phyloP scores from a whole-genome alignment of 1,284 basidiomycete genomes.

The Boletus smithii region DNA sequence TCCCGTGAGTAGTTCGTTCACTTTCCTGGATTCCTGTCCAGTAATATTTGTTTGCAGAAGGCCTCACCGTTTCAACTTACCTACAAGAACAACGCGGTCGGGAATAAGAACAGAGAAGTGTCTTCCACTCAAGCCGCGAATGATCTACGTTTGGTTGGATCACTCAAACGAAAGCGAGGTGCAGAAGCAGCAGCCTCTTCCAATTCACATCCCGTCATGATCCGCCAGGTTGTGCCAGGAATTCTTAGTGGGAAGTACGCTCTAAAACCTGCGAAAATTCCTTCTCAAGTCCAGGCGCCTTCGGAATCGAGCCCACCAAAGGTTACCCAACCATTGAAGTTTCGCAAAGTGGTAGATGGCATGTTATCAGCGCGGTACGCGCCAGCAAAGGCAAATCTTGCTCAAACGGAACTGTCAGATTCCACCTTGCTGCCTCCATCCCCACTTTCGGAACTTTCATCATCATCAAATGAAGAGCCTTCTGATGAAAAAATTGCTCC shows the following conservation, averaged over 20 bases:
- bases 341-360: conserved; percentile 37
- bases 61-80: conserved; percentile 9
- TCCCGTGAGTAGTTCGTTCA: conserved; percentile 20
- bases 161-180: conserved; percentile 44
- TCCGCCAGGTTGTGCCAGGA: conserved; percentile 39
- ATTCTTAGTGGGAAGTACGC: conserved; percentile 34
- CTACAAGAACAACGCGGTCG: conserved; percentile 20
- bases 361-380: conserved; percentile 33
- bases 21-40: background rate
- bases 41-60: conserved; percentile 12
- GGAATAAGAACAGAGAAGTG: conserved; percentile 29
- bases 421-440: conserved; percentile 11
- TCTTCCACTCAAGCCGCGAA: conserved; percentile 13
- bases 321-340: conserved; percentile 25
- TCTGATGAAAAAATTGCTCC: conserved; percentile 3
- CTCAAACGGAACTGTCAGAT: conserved; percentile 6
- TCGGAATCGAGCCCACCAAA: conserved; percentile 24
- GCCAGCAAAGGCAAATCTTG: conserved; percentile 15
- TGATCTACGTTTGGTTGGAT: conserved; percentile 13
- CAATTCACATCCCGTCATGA: conserved; percentile 25
- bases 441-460: conserved; percentile 30
- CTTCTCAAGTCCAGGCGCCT: conserved; percentile 13
- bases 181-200: conserved; percentile 28
- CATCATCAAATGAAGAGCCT: conserved; percentile 23
- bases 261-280: conserved; percentile 18